phyloP scores from a whole-genome alignment of 108 stramenopile species.

The Cyclotella cryptica region DNA sequence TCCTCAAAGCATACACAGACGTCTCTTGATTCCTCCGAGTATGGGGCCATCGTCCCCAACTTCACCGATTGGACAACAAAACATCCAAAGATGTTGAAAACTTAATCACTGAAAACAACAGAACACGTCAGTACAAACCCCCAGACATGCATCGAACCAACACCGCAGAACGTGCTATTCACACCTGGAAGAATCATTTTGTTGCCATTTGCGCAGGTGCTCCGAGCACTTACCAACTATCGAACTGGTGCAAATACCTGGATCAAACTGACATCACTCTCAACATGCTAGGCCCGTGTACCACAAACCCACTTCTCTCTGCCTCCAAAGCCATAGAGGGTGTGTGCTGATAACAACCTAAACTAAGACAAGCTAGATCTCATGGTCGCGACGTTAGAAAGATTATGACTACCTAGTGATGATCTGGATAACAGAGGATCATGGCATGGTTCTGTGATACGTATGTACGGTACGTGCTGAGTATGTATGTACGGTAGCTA shows the following conservation, averaged over 20 bases:
- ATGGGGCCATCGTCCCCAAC: not conserved
- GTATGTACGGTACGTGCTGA: no score
- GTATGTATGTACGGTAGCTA: no score
- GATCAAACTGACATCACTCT: not conserved
- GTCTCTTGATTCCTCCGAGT: no score
- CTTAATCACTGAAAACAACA: not conserved
- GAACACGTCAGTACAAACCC: no score
- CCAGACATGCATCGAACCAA: no score
- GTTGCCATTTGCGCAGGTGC: constrained; percentile 15
- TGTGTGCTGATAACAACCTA: no score
- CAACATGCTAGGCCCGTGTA: not conserved
- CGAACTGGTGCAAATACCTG: not conserved
- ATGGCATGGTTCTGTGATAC: no score
- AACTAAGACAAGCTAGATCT: no score
- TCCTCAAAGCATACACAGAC: not conserved
- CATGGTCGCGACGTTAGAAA: no score
- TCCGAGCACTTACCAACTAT: not conserved
- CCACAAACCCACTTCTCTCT: not conserved
- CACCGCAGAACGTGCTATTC: not conserved
- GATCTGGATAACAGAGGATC: no score
- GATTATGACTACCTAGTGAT: no score
- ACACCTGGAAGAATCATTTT: constrained; percentile 25
- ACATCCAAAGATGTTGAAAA: not conserved
- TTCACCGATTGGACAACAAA: not conserved
- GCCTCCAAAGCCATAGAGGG: not conserved